phyloP scores from a whole-genome alignment of 495 filamentous ascomycete genomes.

The Aspergillus steynii region DNA sequence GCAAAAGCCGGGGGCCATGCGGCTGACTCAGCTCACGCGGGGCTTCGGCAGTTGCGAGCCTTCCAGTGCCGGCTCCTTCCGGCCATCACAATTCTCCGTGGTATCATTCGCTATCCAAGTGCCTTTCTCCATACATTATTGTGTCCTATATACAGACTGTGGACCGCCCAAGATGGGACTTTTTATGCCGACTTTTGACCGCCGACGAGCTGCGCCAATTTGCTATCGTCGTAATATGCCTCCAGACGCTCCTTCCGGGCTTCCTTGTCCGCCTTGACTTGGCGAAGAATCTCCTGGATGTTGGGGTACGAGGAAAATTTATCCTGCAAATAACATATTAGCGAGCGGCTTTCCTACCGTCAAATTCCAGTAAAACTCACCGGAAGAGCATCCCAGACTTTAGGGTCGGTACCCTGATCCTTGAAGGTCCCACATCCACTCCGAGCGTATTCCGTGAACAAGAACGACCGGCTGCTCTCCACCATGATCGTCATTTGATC shows the following conservation, averaged over 20 bases:
- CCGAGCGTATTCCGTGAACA: slow-evolving; percentile 44
- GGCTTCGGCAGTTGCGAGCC: background rate
- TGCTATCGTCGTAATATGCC: slow-evolving; percentile 32
- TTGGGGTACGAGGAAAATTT: slow-evolving; percentile 39
- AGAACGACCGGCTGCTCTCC: slow-evolving; percentile 41
- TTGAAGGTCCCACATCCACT: slow-evolving; percentile 36
- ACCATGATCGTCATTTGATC: slow-evolving; percentile 41
- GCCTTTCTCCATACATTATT: too few relatives aligned
- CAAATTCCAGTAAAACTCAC: slow-evolving; percentile 15
- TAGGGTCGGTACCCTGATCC: slow-evolving; percentile 40
- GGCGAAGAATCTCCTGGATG: slow-evolving; percentile 34
- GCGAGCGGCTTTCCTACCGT: background rate
- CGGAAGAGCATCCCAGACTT: slow-evolving; percentile 42
- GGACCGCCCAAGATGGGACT: too few relatives aligned
- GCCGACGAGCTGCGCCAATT: slow-evolving; percentile 20
- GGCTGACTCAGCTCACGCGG: background rate
- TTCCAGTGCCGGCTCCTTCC: background rate
- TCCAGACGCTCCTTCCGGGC: slow-evolving; percentile 27
- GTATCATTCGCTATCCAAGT: too few relatives aligned
- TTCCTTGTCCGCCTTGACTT: slow-evolving; percentile 35
- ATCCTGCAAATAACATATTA: slow-evolving; percentile 25
- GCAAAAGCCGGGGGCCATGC: too few relatives aligned
- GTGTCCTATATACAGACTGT: too few relatives aligned
- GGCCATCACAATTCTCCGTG: too few relatives aligned
- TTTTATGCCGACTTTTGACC: background rate